Conservation (phyloP, 805 yeast species). For the Candida namnaoensis region DNA sequence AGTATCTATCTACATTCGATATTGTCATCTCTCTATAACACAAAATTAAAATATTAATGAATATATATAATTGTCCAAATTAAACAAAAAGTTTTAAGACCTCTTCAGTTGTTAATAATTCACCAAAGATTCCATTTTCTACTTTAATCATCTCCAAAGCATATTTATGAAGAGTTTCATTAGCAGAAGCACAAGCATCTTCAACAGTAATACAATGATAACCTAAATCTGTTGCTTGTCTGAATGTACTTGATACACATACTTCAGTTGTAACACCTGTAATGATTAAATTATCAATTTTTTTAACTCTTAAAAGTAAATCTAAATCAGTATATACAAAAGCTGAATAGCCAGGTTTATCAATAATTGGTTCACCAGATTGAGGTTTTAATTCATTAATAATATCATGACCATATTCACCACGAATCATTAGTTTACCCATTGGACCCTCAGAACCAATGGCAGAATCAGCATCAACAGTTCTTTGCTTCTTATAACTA, state of each 20-base stretch:
- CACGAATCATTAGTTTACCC: constrained; percentile 21
- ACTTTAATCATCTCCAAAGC: no score
- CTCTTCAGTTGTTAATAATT: no score
- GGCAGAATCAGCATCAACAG: constrained; percentile 12
- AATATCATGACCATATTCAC: constrained; percentile 24
- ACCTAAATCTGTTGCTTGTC: constrained; percentile 24
- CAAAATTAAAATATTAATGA: no score
- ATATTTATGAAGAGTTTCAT: no score
- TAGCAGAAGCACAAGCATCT: no score
- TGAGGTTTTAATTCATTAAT: constrained; percentile 21
- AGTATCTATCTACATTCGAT: no score
- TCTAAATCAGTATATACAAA: constrained; percentile 23
- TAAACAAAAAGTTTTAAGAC: no score
- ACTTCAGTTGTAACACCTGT: constrained; percentile 26
- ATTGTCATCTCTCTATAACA: no score
- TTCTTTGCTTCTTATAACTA: constrained; percentile 18
- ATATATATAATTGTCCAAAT: no score
- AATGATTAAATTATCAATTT: constrained; percentile 19
- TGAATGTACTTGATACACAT: constrained; percentile 23
- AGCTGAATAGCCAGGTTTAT: constrained; percentile 24
- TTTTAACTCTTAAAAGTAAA: constrained; percentile 17
- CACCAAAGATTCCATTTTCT: no score
- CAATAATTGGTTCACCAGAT: constrained; percentile 17
- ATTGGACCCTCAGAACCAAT: constrained; percentile 24
- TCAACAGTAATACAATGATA: constrained; percentile 13